Evolutionary conservation across 345 rosid genomes (phyloP).

Genomic region (Cochlearia excelsa): DNA sequence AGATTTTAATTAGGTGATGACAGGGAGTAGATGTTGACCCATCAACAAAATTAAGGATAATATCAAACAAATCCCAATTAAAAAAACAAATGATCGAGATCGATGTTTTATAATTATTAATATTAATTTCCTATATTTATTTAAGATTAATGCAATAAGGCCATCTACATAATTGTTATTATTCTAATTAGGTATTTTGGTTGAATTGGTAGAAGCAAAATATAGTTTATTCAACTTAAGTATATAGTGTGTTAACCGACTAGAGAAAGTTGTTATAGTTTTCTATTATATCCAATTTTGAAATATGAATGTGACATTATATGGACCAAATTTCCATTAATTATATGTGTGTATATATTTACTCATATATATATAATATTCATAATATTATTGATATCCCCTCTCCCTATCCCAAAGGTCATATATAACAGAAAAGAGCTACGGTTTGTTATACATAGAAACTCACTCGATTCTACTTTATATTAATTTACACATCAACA

Average conservation of each 20-base stretch:
- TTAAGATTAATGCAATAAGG: constrained; percentile 27
- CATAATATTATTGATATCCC: constrained; percentile 10
- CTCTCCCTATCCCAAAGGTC: constrained; percentile 25
- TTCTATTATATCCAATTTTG: constrained; percentile 3
- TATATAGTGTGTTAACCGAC: constrained; percentile 25
- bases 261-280: constrained; percentile 25
- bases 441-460: neutral
- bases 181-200: constrained; percentile 48
- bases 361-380: neutral
- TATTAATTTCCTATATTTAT: constrained; percentile 12
- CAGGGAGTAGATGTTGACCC: constrained; percentile 89
- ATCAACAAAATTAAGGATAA: constrained; percentile 83
- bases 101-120: constrained; percentile 27
- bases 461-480: constrained; percentile 11
- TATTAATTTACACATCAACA: constrained; percentile 15
- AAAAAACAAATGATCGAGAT: constrained; percentile 31
- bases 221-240: constrained; percentile 41
- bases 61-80: constrained; percentile 69
- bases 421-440: constrained; percentile 17
- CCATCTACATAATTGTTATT: constrained; percentile 31
- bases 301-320: neutral
- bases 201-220: constrained; percentile 35
- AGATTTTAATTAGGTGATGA: constrained; percentile 78
- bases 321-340: neutral
- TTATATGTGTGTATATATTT: neutral